Percentiles rank a stretch among this genome's conserved stretches.
Conservation (phyloP, 2,329 filamentous ascomycete species). For the Pyrenophora seminiperda region DNA sequence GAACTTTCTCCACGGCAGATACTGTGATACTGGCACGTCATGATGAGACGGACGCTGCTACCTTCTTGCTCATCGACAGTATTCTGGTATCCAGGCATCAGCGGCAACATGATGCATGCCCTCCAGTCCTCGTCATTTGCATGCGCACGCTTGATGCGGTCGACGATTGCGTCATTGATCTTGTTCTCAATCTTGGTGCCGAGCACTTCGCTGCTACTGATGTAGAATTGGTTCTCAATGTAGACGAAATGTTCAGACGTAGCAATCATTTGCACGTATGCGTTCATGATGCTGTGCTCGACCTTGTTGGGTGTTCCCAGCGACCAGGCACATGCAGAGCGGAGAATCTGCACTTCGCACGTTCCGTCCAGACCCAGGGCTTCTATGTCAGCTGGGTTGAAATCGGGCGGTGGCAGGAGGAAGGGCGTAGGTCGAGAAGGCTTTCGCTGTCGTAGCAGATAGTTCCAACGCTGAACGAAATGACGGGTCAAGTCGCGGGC, state of each 20-base stretch:
- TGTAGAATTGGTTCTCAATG: constrained; percentile 98
- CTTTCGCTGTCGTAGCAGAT: constrained; percentile 88
- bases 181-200: constrained; percentile 87
- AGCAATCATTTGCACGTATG: constrained; percentile 92
- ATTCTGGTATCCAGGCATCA: constrained; percentile 99
- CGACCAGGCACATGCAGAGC: constrained; percentile 90
- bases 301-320: constrained; percentile 80
- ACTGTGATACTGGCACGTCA: constrained; percentile 95
- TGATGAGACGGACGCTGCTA: constrained; percentile 90
- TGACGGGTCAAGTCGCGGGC: constrained; percentile 92
- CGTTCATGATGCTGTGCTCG: constrained; percentile 94
- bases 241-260: constrained; percentile 97
- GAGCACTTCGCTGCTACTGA: constrained; percentile 88
- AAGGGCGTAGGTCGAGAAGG: constrained; percentile 93
- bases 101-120: constrained; percentile 84
- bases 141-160: constrained; percentile 84
- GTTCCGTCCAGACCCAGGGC: constrained; percentile 87
- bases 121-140: constrained; percentile 88
- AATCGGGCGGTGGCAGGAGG: constrained; percentile 89
- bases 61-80: constrained; percentile 93
- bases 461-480: constrained; percentile 98
- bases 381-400: constrained; percentile 82
- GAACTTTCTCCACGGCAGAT: constrained; percentile 92
- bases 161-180: constrained; percentile 92
- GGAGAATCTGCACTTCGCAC: constrained; percentile 93